phyloP scores from a whole-genome alignment of 2,329 filamentous ascomycete genomes.

The Sclerotiophoma versabilis region DNA sequence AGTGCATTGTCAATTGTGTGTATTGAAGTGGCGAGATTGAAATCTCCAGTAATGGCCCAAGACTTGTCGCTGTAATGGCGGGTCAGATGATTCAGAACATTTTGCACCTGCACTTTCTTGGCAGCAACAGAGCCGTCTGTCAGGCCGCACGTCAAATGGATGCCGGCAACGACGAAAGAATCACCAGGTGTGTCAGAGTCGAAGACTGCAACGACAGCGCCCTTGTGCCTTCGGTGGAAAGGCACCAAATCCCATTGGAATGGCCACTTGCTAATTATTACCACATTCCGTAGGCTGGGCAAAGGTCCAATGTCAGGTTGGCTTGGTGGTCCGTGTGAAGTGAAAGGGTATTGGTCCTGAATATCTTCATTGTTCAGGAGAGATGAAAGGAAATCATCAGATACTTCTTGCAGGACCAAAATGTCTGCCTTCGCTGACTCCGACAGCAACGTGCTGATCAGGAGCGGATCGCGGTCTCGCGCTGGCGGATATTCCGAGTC shows the following conservation, averaged over 20 bases:
- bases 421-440: slow-evolving; percentile 47
- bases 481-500: slow-evolving; percentile 49
- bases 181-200: slow-evolving; percentile 41
- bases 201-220: slow-evolving; percentile 60
- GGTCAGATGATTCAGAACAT: slow-evolving; percentile 57
- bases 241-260: slow-evolving; percentile 65
- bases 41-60: slow-evolving; percentile 68
- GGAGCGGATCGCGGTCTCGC: slow-evolving; percentile 46
- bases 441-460: slow-evolving; percentile 47
- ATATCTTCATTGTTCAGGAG: slow-evolving; percentile 60
- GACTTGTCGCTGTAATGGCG: slow-evolving; percentile 53
- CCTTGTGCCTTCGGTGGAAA: slow-evolving; percentile 65
- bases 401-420: slow-evolving; percentile 67
- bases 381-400: slow-evolving; percentile 66
- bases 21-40: slow-evolving; percentile 68
- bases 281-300: slow-evolving; percentile 66
- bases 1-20: slow-evolving; percentile 63
- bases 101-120: slow-evolving; percentile 65
- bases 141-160: slow-evolving; percentile 69
- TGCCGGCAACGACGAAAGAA: slow-evolving; percentile 61
- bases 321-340: slow-evolving; percentile 64
- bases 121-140: slow-evolving; percentile 64
- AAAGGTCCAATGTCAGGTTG: slow-evolving; percentile 63
- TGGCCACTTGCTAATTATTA: slow-evolving; percentile 64
- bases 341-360: slow-evolving; percentile 60